Conservation (phyloP, 2,329 filamentous ascomycete species). For the Lachnellula hyalina region DNA sequence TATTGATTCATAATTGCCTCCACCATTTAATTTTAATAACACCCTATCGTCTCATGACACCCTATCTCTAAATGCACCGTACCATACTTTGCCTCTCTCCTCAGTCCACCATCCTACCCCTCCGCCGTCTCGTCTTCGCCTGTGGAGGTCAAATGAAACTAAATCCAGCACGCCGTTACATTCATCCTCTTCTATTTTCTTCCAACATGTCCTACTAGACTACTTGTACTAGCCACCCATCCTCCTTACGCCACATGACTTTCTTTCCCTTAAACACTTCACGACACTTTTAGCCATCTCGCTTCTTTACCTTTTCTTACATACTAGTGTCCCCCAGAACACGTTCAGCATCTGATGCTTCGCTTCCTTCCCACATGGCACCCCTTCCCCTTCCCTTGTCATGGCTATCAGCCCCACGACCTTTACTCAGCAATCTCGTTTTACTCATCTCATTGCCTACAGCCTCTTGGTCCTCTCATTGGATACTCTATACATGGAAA, state of each 20-base stretch:
- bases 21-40: neutral
- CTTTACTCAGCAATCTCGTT: neutral
- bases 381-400: neutral
- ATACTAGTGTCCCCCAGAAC: too few relatives aligned
- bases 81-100: neutral
- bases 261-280: neutral
- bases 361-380: neutral
- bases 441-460: neutral
- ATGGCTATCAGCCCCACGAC: neutral
- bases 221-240: neutral
- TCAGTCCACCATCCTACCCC: neutral
- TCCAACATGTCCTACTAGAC: neutral
- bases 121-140: neutral
- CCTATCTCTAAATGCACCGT: neutral
- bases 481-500: neutral
- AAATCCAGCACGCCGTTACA: too few relatives aligned
- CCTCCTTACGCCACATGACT: neutral
- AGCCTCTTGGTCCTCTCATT: neutral
- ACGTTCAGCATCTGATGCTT: neutral
- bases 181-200: too few relatives aligned
- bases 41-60: neutral
- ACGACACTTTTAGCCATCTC: too few relatives aligned
- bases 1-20: neutral
- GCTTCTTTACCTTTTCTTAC: too few relatives aligned
- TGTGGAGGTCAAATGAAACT: neutral